A percentile compares a stretch with the other conserved stretches of the same genome.
Evolutionary conservation across 2,329 filamentous ascomycete genomes (phyloP).

Genomic region (Fusarium protoensiforme): DNA sequence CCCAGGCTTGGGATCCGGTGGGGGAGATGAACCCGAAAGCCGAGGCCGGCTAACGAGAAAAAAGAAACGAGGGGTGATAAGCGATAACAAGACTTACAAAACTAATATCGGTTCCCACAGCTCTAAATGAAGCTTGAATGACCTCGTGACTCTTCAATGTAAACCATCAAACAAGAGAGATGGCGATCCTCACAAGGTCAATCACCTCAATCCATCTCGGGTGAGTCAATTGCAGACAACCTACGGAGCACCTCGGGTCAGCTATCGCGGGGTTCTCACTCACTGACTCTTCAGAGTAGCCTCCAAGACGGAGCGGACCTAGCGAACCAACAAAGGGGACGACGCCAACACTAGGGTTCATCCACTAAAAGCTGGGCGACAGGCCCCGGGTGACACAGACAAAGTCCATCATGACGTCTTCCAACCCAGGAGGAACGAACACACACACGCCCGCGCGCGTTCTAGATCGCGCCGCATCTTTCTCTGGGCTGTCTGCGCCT

Average conservation of each 20-base stretch:
- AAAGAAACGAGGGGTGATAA: constrained; percentile 30
- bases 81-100: constrained; percentile 15
- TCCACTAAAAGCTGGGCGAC: constrained; percentile 16
- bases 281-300: not conserved
- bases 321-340: constrained; percentile 16
- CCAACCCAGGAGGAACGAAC: not conserved
- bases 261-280: constrained; percentile 24
- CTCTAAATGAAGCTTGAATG: not conserved
- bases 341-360: constrained; percentile 12
- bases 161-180: not conserved
- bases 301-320: not conserved
- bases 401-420: constrained; percentile 28
- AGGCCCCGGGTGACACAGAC: constrained; percentile 13
- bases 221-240: constrained; percentile 19
- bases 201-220: not conserved
- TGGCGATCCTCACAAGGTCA: not conserved
- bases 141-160: not conserved
- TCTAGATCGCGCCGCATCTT: constrained; percentile 30
- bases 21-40: constrained; percentile 9
- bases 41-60: constrained; percentile 16
- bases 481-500: not conserved
- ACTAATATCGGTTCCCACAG: not conserved
- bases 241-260: not conserved
- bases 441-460: not conserved
- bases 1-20: not conserved